Conservation (phyloP, 148 eudicot genomes). For the Agrostemma githago region DNA sequence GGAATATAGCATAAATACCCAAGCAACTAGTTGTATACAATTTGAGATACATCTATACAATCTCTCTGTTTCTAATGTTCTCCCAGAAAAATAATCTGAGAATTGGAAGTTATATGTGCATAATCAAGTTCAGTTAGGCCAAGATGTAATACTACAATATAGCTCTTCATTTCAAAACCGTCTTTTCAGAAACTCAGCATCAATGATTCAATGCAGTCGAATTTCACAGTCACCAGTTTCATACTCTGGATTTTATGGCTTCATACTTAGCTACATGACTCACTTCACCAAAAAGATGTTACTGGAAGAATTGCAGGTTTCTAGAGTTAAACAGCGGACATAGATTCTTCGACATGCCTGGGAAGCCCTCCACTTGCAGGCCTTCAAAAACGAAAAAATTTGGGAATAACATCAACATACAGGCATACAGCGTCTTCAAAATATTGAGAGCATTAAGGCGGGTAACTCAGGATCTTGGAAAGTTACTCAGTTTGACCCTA, state of each 20-base stretch:
- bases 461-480: too few relatives aligned
- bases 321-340: constrained; percentile 24
- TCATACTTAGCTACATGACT: constrained; percentile 1
- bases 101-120: neutral
- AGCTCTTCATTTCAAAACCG: neutral
- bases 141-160: neutral
- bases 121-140: neutral
- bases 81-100: neutral
- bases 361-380: constrained; percentile 80
- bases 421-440: neutral
- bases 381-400: constrained; percentile 34
- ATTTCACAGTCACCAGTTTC: neutral
- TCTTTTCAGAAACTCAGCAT: neutral
- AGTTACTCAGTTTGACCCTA: neutral
- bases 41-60: neutral
- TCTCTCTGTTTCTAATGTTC: neutral
- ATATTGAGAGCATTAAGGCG: neutral
- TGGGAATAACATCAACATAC: constrained; percentile 5
- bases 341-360: constrained; percentile 34
- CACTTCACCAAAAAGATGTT: constrained; percentile 1
- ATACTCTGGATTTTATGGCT: neutral
- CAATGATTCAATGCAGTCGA: neutral
- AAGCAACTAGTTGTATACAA: neutral
- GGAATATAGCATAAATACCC: neutral
- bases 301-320: neutral